Conservation (phyloP, 768 basidiomycete species). For the Suillus decipiens region DNA sequence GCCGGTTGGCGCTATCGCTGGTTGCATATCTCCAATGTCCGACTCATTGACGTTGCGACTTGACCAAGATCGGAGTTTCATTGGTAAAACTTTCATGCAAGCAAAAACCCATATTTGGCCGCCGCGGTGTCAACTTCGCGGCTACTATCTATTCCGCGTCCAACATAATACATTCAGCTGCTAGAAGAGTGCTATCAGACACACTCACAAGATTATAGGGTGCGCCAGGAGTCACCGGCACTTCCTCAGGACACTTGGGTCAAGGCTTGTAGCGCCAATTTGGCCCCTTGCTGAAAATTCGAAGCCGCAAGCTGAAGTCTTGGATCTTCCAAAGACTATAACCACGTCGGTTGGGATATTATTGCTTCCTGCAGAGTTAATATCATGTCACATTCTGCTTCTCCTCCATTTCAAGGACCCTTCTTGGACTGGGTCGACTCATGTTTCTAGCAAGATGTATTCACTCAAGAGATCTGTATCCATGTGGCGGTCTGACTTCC, state of each 20-base stretch:
- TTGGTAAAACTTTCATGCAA: neutral
- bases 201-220: neutral
- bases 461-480: neutral
- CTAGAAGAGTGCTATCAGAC: neutral
- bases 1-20: too few species aligned
- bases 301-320: neutral
- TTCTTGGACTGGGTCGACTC: neutral
- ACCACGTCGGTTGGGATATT: neutral
- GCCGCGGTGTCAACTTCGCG: neutral
- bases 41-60: too few species aligned
- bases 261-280: neutral
- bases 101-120: neutral
- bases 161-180: neutral
- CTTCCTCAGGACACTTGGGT: neutral
- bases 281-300: neutral
- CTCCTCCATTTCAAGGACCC: constrained; percentile 2
- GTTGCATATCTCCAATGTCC: too few species aligned
- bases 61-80: too few species aligned
- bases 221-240: neutral
- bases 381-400: neutral
- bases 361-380: neutral
- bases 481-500: neutral
- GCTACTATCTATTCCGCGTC: too few species aligned
- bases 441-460: neutral
- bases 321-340: neutral